Percentiles rank a stretch among this genome's conserved stretches.
Evolutionary conservation across 352 stramenopile genomes (phyloP).

Genomic region (Globisporangium spinosum): DNA sequence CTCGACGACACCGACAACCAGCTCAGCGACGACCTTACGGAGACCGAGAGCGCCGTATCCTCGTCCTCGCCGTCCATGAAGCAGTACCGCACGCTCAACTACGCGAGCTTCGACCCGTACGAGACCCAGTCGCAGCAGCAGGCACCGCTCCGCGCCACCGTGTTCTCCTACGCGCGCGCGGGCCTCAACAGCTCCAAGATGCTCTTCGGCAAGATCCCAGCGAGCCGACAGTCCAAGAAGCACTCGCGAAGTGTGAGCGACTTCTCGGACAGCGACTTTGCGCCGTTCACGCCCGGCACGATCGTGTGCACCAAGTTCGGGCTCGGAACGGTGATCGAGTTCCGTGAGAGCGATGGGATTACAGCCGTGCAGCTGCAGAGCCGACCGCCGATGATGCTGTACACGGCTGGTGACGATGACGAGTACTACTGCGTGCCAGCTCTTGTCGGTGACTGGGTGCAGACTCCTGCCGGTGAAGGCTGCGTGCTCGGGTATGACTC

Average conservation of each 20-base stretch:
- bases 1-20: slow-evolving; percentile 34
- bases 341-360: slow-evolving; percentile 48
- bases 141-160: slow-evolving; percentile 24
- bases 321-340: slow-evolving; percentile 52
- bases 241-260: slow-evolving; percentile 38
- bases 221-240: slow-evolving; percentile 19
- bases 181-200: slow-evolving; percentile 45
- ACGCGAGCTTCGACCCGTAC: slow-evolving; percentile 20
- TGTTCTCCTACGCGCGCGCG: slow-evolving; percentile 57
- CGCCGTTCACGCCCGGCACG: slow-evolving; percentile 32
- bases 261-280: slow-evolving; percentile 41
- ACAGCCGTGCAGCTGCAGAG: slow-evolving; percentile 49
- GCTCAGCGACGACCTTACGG: slow-evolving; percentile 39
- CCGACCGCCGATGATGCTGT: slow-evolving; percentile 33
- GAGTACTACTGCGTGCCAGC: slow-evolving; percentile 52
- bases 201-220: slow-evolving; percentile 37
- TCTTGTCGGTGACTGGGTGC: slow-evolving; percentile 50
- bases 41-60: slow-evolving; percentile 57
- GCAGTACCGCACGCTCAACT: slow-evolving; percentile 13
- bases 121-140: slow-evolving; percentile 10
- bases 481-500: slow-evolving; percentile 49
- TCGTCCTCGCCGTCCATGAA: slow-evolving; percentile 32
- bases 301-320: slow-evolving; percentile 62
- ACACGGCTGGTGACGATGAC: slow-evolving; percentile 32
- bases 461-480: slow-evolving; percentile 53